Evolutionary conservation across 176 grass and related monocot genomes (phyloP), one percentile per base, ranked within the genome.

Genomic region (Avena sativa): DNA sequence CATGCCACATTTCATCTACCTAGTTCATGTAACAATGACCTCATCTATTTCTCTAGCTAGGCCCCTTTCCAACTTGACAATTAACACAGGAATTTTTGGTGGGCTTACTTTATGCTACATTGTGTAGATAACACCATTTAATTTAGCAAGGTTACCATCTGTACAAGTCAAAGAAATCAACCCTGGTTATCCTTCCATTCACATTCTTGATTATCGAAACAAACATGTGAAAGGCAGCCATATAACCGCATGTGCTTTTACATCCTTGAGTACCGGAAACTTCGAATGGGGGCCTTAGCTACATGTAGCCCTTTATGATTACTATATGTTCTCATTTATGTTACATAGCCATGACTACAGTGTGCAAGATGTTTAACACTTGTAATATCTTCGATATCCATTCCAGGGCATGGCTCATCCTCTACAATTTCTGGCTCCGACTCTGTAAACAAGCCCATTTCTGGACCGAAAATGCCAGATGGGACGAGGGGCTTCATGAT

Each of bases 381-480:
- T 38, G 43, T 76, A 36, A 74, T 30, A 11, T 20, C 78, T 60
- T 40, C 52, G 55, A 4, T 87, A 19, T 40, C 19, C 23, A 70
- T 81, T 40, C 52, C 46, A 86, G 85, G 67, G 7, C 15, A 76
- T 28, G 48, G 56, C 48, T 69, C 20, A 50, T 52, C 44, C n/a
- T 25, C 34, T 74, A n/a, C 60, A 23, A n/a, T 78, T 69, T 84
- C 76, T 87, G 89, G 76, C 52, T 59, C 21, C 1, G 87, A 92
- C 50, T 69, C 71, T 66, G 69, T 80, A 83, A 98, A 62, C 89
- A 94, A 93, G 79, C 89, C 92, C 71, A 30, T 96, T 79, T 73
- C 92, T 76, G 97, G 97, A 28, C 97, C 94, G 0, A 96, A 85
- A 85, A 96, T 96, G 94, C 94, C 92, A 36, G 92, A 94, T 89